These are phyloP conservation scores for Flaveria floridana DNA, from an alignment of 140 eudicot genomes.

Conservation along the genomic window DNA sequence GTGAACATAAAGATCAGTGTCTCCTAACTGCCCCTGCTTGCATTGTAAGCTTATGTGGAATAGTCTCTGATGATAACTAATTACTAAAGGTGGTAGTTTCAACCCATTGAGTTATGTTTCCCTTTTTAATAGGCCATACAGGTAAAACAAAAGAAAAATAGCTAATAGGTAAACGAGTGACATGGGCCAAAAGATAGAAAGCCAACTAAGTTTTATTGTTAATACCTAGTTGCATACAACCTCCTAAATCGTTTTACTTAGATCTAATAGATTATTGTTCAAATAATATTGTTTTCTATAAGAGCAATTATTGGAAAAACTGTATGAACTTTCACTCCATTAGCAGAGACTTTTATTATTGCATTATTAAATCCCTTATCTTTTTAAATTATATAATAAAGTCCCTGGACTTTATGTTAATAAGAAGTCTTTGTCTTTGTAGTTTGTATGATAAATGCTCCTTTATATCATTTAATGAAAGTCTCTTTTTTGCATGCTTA, in stretches of 20 bases:
- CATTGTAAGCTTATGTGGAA: constrained; percentile 48
- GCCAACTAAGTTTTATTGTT: background rate
- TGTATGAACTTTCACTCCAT: background rate
- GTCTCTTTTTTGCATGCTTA: background rate
- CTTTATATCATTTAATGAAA: background rate
- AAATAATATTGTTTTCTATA: background rate
- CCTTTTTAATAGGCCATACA: background rate
- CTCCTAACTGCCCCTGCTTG: constrained; percentile 44
- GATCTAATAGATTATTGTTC: background rate
- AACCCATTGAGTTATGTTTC: background rate
- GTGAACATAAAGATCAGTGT: constrained; percentile 53
- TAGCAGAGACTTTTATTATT: background rate
- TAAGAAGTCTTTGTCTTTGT: background rate
- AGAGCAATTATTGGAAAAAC: background rate
- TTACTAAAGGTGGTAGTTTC: constrained; percentile 6
- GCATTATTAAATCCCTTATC: background rate
- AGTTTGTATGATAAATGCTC: constrained; percentile 1
- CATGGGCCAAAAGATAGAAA: background rate
- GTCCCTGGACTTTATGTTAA: background rate
- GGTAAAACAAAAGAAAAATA: background rate
- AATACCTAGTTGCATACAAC: background rate
- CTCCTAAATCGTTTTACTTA: background rate
- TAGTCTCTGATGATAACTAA: background rate
- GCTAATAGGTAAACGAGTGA: background rate
- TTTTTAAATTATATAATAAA: background rate